Conservation (phyloP, 345 rosid genomes). For the Populus ilicifolia region DNA sequence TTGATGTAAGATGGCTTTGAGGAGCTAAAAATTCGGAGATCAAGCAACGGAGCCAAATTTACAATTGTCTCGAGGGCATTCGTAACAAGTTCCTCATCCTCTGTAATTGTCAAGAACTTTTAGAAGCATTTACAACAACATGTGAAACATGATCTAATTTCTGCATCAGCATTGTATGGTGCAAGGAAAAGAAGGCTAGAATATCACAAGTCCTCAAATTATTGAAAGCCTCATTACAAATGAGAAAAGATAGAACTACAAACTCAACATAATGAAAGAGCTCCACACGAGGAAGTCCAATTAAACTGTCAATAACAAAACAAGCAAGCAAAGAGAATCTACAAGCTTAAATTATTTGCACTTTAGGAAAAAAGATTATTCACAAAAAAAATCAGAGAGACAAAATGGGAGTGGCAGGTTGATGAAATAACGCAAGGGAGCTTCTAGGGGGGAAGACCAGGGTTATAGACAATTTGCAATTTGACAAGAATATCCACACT, state of each 20-base stretch:
- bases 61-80: conserved; percentile 91
- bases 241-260: neutral
- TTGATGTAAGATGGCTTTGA: conserved; percentile 69
- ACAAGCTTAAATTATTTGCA: neutral
- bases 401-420: neutral
- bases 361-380: neutral
- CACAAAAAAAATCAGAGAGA: neutral
- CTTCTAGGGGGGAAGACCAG: neutral
- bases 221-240: neutral
- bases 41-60: conserved; percentile 86
- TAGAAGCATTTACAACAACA: conserved; percentile 5
- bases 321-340: neutral
- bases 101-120: conserved; percentile 40
- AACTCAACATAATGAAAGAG: neutral
- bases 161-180: neutral
- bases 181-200: neutral
- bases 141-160: neutral
- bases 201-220: neutral
- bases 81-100: conserved; percentile 96
- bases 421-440: neutral
- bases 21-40: conserved; percentile 91
- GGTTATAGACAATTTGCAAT: neutral
- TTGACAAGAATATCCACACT: neutral
- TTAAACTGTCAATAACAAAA: neutral
- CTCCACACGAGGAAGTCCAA: neutral